These are phyloP conservation scores for Polytrichum commune DNA, from an alignment of 225 moss, liverwort and hornwort genomes.

Conservation along the genomic window DNA sequence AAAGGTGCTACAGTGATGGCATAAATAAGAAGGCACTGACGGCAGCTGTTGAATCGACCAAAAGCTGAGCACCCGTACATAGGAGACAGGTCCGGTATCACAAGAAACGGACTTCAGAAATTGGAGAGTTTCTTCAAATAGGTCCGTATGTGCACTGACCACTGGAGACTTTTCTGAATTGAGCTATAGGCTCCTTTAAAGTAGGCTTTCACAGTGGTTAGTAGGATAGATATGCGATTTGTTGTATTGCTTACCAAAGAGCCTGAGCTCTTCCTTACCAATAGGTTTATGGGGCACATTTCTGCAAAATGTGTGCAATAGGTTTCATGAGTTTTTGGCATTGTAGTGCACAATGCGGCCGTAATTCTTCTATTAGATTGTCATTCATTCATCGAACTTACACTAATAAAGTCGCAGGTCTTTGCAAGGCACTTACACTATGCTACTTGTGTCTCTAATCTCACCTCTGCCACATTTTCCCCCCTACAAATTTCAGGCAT, in stretches of 20 bases:
- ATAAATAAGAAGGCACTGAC: neutral
- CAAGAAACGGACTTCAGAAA: neutral
- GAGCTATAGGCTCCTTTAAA: neutral
- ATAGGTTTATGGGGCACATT: neutral
- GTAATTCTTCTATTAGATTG: too few species aligned
- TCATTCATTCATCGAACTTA: too few species aligned
- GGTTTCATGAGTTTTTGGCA: too few species aligned
- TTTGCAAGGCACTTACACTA: too few species aligned
- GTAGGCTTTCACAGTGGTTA: neutral
- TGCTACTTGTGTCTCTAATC: too few species aligned
- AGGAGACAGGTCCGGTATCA: neutral
- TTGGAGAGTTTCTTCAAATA: neutral
- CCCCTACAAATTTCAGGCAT: too few species aligned
- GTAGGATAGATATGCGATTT: neutral
- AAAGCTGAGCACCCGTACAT: neutral
- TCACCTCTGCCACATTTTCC: too few species aligned
- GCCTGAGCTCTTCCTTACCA: neutral
- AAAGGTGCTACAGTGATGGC: neutral
- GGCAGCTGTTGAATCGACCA: neutral
- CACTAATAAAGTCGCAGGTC: too few species aligned
- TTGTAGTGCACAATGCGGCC: too few species aligned
- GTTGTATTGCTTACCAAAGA: neutral
- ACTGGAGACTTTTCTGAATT: neutral
- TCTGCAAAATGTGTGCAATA: too few species aligned
- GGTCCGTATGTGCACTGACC: neutral